A percentile compares a stretch with the other conserved stretches of the same genome.
Conservation (phyloP, 108 stramenopile species). For the Licmophora abbreviata region DNA sequence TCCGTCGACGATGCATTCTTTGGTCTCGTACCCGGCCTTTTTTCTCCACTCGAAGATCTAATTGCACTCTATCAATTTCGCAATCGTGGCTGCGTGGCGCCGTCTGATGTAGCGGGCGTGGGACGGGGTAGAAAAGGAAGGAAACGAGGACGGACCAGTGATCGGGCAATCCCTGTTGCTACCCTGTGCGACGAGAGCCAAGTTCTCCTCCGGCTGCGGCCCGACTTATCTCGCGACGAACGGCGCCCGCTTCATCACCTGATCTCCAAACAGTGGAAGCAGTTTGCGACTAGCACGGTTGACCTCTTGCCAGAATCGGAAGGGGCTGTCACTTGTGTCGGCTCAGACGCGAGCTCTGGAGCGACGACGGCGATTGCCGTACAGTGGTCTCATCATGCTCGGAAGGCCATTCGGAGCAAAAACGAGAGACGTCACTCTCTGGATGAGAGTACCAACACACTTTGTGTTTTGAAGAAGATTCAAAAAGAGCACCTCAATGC, state of each 20-base stretch:
- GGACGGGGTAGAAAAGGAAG: no score
- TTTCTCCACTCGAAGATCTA: conserved; percentile 28
- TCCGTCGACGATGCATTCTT: conserved; percentile 44
- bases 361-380: conserved; percentile 33
- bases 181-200: background rate
- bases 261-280: conserved; percentile 27
- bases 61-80: conserved; percentile 34
- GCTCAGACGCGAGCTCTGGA: conserved; percentile 3
- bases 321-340: background rate
- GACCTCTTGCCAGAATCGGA: background rate
- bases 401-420: conserved; percentile 11
- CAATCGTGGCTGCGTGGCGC: conserved; percentile 13
- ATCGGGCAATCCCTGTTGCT: no score
- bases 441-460: conserved; percentile 14
- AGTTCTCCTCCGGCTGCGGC: conserved; percentile 36
- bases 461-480: conserved; percentile 62
- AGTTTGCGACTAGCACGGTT: conserved; percentile 49
- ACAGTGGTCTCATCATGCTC: conserved; percentile 33
- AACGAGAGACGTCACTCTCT: background rate
- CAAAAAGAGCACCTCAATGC: conserved; percentile 67
- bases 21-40: conserved; percentile 34
- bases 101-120: no score
- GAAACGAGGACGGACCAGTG: background rate
- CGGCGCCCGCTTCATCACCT: conserved; percentile 42
- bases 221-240: conserved; percentile 39